phyloP scores from a whole-genome alignment of 2,329 filamentous ascomycete species.

The Pestalotiopsis sp. region DNA sequence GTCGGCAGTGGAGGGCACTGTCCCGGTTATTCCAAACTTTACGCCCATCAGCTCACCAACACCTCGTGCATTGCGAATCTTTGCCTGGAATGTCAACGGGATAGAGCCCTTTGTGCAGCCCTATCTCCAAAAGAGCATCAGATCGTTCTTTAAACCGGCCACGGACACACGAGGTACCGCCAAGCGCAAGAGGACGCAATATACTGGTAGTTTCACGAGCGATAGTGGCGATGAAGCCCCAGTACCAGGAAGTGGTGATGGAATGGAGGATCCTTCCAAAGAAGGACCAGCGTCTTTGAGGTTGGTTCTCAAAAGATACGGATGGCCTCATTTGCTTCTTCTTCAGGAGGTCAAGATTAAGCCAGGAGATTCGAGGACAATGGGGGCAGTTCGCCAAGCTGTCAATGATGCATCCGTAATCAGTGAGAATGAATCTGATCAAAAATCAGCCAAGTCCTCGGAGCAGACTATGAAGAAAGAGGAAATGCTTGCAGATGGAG shows the following conservation, averaged over 20 bases:
- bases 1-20: not conserved
- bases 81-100: conserved; percentile 19
- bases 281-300: conserved; percentile 15
- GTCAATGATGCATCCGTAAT: not conserved
- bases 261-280: conserved; percentile 22
- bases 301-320: conserved; percentile 4
- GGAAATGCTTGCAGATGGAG: conserved; percentile 17
- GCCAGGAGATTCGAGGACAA: conserved; percentile 8
- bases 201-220: not conserved
- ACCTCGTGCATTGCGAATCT: conserved; percentile 10
- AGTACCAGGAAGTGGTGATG: conserved; percentile 21
- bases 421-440: no score
- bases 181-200: not conserved
- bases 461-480: not conserved
- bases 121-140: conserved; percentile 14
- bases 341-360: conserved; percentile 20
- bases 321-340: conserved; percentile 16
- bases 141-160: conserved; percentile 8
- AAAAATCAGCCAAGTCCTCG: no score
- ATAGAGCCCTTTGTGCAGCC: conserved; percentile 13
- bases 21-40: not conserved
- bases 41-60: not conserved
- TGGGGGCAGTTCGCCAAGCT: conserved; percentile 9
- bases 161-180: conserved; percentile 39
- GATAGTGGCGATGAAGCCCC: not conserved